Base-by-base conservation (phyloP, 345 rosid species). In the Brassica cretica region DNA sequence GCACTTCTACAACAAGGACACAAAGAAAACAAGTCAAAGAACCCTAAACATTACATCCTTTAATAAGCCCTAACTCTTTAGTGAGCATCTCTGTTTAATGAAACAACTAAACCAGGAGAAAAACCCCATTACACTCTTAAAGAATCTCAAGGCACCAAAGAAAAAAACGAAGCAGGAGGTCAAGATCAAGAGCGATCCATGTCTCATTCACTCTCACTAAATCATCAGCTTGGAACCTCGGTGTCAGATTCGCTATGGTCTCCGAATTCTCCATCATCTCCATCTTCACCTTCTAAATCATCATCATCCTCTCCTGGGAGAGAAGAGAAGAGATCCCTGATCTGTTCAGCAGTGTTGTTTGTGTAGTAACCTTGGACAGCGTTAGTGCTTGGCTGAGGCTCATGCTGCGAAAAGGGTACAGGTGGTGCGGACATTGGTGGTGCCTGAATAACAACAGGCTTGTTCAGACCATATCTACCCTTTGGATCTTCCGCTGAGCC, bases 221-320 rank as follows among this genome's bases (percentile, higher is more conserved):
- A 37, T 55, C 68, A 80, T 88, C 82, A 86, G 76, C 76, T 78
- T 51, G 93, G 88, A 62, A 83, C 84, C 69, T 87, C 86, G 2
- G 84, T 80, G 78, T 87, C 88, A 9, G 89, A 86, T 65, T 73
- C 84, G 79, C 88, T 85, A 41, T 73, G 84, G 72, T 78, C 93
- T 55, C 69, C 84, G 0, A 89, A 89, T n/a, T 85, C 94, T 58
- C 83, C 90, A 39, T 79, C 75, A 18, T 79, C 82, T 63, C 74
- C 75, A 18, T 74, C 82, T 53, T 79, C 82, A 37, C 75, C 82
- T 62, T 73, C 82, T 72, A 72, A 51, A 68, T 74, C 70, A 12
- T 61, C 78, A 0, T 67, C 75, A 8, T 79, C 66, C 5, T 74
- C 82, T 69, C 62, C 82, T 0, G 82, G 79, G 14, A 74, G 72